Evolutionary conservation across 2,329 filamentous ascomycete genomes (phyloP).

Genomic region (Cladosporium sp.): DNA sequence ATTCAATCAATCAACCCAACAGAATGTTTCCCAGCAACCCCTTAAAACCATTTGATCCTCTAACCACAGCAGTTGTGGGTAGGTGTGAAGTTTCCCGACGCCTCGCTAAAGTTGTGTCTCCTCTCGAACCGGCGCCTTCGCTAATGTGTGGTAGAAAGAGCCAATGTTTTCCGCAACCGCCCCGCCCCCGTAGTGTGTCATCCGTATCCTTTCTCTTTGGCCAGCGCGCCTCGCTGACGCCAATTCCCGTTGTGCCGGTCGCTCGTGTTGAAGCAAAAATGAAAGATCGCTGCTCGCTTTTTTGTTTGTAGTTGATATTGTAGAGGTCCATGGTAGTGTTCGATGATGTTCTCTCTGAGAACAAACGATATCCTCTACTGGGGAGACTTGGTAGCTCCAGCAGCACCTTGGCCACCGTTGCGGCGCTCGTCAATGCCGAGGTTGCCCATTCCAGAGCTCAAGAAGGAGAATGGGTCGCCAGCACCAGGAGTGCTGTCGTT

Average conservation of each 20-base stretch:
- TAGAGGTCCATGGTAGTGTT: background rate
- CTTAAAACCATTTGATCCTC: slow-evolving; percentile 7
- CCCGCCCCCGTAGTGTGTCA: background rate
- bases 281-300: background rate
- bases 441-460: slow-evolving; percentile 70
- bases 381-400: slow-evolving; percentile 33
- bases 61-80: background rate
- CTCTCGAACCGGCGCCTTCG: slow-evolving; percentile 17
- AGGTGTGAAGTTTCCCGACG: slow-evolving; percentile 12
- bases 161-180: slow-evolving; percentile 13
- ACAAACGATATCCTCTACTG: slow-evolving; percentile 25
- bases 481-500: slow-evolving; percentile 52
- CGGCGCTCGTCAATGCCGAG: slow-evolving; percentile 66
- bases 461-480: slow-evolving; percentile 77
- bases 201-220: background rate
- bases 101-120: slow-evolving; percentile 16
- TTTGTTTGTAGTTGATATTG: background rate
- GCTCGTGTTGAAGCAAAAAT: slow-evolving; percentile 2
- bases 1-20: slow-evolving; percentile 13
- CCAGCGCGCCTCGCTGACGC: background rate
- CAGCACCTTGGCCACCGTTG: slow-evolving; percentile 41
- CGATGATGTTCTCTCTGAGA: background rate
- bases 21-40: slow-evolving; percentile 7
- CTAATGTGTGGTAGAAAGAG: slow-evolving; percentile 16
- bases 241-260: background rate